Percentiles rank a stretch among this genome's conserved stretches.
Conservation (phyloP, 2,329 filamentous ascomycete genomes). For the Colletotrichum orchidophilum region DNA sequence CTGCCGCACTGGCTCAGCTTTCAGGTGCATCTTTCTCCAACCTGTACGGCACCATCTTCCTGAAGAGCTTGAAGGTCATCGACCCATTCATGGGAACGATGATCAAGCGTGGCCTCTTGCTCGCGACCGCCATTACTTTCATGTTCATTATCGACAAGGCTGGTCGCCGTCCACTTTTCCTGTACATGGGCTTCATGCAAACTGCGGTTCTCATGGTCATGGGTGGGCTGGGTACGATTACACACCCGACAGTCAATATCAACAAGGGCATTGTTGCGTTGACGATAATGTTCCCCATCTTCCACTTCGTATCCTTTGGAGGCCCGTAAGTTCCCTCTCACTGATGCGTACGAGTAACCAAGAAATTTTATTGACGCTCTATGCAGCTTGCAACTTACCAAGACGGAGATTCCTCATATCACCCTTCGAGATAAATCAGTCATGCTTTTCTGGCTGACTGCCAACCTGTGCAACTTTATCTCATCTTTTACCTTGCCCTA, state of each 20-base stretch:
- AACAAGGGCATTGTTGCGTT: constrained; percentile 39
- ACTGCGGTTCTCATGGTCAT: constrained; percentile 38
- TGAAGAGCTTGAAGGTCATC: constrained; percentile 36
- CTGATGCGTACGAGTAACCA: too few relatives aligned
- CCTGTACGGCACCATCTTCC: constrained; percentile 36
- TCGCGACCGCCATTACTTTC: constrained; percentile 33
- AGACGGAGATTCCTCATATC: constrained; percentile 30
- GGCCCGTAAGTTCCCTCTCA: constrained; percentile 13
- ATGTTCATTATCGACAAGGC: constrained; percentile 34
- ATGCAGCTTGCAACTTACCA: constrained; percentile 23
- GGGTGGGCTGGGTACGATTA: constrained; percentile 37
- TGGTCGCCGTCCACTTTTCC: constrained; percentile 27
- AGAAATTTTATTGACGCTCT: neutral
- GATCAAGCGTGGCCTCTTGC: constrained; percentile 35
- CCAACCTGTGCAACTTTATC: constrained; percentile 28
- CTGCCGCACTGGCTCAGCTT: constrained; percentile 19
- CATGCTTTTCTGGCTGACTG: constrained; percentile 30
- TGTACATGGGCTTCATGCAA: constrained; percentile 35
- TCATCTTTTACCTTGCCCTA: constrained; percentile 25
- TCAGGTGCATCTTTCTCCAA: constrained; percentile 37
- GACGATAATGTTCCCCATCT: constrained; percentile 38
- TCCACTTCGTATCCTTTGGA: constrained; percentile 31
- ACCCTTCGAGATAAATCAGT: constrained; percentile 30
- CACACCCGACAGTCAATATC: constrained; percentile 2
- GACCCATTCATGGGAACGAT: constrained; percentile 41